Evolutionary conservation across 2,329 filamentous ascomycete species (phyloP).

Genomic region (Dothistroma septosporum): DNA sequence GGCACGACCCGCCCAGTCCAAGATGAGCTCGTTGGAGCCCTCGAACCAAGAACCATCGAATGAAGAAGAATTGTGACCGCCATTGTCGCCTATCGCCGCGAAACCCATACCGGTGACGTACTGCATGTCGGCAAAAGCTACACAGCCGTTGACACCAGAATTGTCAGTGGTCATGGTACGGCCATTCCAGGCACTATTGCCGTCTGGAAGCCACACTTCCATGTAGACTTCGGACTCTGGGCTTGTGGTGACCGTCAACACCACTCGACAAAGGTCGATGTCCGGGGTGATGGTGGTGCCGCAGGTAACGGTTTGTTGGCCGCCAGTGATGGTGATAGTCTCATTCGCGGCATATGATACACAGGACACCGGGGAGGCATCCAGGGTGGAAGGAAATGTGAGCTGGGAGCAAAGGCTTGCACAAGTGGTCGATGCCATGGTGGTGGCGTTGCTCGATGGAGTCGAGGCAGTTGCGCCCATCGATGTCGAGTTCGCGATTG

Average conservation of each 20-base stretch:
- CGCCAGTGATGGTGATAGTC: constrained; percentile 26
- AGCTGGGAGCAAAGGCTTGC: constrained; percentile 24
- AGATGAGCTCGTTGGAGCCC: constrained; percentile 31
- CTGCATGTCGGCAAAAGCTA: constrained; percentile 33
- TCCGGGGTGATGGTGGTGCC: constrained; percentile 24
- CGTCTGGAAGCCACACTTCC: constrained; percentile 46
- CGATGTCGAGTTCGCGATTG: not conserved
- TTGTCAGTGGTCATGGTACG: constrained; percentile 36
- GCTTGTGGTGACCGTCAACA: constrained; percentile 40
- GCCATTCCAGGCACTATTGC: constrained; percentile 32
- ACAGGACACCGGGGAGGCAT: constrained; percentile 24
- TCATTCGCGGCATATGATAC: constrained; percentile 23
- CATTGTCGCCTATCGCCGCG: constrained; percentile 34
- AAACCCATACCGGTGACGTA: constrained; percentile 33
- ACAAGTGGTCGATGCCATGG: constrained; percentile 15
- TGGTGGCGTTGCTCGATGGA: constrained; percentile 7
- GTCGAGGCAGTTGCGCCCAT: constrained; percentile 3
- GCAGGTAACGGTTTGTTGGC: constrained; percentile 25
- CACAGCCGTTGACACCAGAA: constrained; percentile 34
- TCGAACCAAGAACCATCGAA: constrained; percentile 31
- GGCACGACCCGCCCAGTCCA: constrained; percentile 34
- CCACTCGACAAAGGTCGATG: constrained; percentile 41
- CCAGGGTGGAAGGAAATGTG: constrained; percentile 21
- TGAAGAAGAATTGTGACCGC: constrained; percentile 33
- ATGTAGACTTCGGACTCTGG: constrained; percentile 39